phyloP scores from a whole-genome alignment of 805 yeast genomes.

The Clavispora fructus region DNA sequence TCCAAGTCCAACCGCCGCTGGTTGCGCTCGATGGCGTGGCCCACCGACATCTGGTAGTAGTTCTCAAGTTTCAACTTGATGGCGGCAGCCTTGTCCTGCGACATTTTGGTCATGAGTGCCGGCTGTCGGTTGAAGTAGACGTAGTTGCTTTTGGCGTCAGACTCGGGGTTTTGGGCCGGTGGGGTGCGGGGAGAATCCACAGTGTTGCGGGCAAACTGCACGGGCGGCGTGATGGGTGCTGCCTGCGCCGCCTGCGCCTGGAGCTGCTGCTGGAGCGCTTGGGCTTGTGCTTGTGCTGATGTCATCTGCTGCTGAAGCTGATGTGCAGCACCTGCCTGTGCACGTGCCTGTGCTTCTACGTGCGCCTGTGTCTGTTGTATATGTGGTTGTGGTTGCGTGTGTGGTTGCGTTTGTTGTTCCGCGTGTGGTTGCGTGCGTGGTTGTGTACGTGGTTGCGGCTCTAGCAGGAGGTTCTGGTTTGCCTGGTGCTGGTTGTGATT shows the following conservation, averaged over 20 bases:
- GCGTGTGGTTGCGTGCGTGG: too few relatives aligned
- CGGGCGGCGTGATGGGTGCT: not conserved
- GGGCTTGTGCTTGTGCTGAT: not conserved
- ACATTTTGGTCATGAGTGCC: slow-evolving; percentile 60
- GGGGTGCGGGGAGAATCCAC: slow-evolving; percentile 9
- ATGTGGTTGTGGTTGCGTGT: not conserved
- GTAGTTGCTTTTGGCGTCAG: slow-evolving; percentile 8
- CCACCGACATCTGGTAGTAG: slow-evolving; percentile 77
- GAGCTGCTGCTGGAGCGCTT: not conserved
- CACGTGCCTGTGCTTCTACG: not conserved
- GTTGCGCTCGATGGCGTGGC: slow-evolving; percentile 92
- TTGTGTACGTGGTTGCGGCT: not conserved
- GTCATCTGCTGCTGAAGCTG: not conserved
- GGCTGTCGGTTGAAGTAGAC: slow-evolving; percentile 82
- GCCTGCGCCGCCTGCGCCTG: not conserved
- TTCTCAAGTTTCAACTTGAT: slow-evolving; percentile 78
- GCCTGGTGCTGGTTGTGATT: not conserved
- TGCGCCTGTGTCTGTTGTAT: not conserved
- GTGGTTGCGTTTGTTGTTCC: too few relatives aligned
- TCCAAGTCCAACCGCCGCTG: slow-evolving; percentile 87
- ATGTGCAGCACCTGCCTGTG: not conserved
- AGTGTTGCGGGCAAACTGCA: not conserved
- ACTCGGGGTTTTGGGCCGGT: slow-evolving; percentile 5
- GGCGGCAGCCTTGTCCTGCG: slow-evolving; percentile 82
- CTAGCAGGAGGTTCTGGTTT: not conserved